Evolutionary conservation across 1,139 yeast species (phyloP).

Genomic region (Hemisphaericaspora xylofermentans): DNA sequence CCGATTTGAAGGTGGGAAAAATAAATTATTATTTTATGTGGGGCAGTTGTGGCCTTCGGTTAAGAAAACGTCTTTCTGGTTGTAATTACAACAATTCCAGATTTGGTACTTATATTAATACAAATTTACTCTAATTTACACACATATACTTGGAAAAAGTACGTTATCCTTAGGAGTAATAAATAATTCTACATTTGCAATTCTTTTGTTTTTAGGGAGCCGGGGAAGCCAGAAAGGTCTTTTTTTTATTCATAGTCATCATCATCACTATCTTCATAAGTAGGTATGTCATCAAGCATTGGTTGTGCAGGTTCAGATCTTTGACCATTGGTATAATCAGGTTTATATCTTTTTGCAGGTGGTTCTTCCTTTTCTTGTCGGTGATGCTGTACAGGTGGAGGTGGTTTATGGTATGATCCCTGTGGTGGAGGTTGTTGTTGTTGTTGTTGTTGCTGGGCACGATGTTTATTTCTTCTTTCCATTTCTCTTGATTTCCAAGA

Average conservation of each 20-base stretch:
- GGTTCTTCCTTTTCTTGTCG: slow-evolving; percentile 12
- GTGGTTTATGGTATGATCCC: slow-evolving; percentile 3
- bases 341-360: slow-evolving; percentile 11
- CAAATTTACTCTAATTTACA: not conserved
- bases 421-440: slow-evolving; percentile 11
- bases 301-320: slow-evolving; percentile 18
- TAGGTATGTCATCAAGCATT: slow-evolving; percentile 31
- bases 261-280: slow-evolving; percentile 45
- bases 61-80: too few species aligned
- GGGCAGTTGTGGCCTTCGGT: not conserved
- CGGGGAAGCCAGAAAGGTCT: not conserved
- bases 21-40: not conserved
- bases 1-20: too few species aligned
- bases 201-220: too few species aligned
- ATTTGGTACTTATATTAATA: not conserved
- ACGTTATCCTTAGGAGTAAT: not conserved
- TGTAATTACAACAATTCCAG: too few species aligned
- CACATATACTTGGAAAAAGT: not conserved
- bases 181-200: not conserved
- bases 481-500: slow-evolving; percentile 38
- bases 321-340: slow-evolving; percentile 11
- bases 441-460: slow-evolving; percentile 13
- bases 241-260: slow-evolving; percentile 16
- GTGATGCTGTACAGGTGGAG: slow-evolving; percentile 8
- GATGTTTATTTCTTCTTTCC: slow-evolving; percentile 24